phyloP scores from a whole-genome alignment of 2,329 filamentous ascomycete genomes.

The Claviceps digitariae region DNA sequence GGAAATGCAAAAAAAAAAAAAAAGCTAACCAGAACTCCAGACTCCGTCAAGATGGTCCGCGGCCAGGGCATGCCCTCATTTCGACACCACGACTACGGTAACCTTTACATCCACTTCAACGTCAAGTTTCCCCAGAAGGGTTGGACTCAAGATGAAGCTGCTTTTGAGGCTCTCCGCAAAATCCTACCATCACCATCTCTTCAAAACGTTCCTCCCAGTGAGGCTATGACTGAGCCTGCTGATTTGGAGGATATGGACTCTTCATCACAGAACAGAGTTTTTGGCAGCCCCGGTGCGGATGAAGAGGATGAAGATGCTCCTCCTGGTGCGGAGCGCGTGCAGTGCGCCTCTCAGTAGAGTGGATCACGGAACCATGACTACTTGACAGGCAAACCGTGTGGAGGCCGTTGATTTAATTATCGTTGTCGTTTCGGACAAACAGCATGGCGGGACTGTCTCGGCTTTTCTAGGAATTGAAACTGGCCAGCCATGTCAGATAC shows the following conservation, averaged over 20 bases:
- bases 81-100: constrained; percentile 88
- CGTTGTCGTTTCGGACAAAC: background rate
- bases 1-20: background rate
- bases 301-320: constrained; percentile 71
- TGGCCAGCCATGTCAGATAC: background rate
- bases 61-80: constrained; percentile 96
- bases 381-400: background rate
- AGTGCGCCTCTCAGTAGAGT: constrained; percentile 75
- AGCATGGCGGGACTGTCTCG: background rate
- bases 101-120: constrained; percentile 93
- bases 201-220: constrained; percentile 55
- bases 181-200: constrained; percentile 62
- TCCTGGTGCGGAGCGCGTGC: constrained; percentile 65
- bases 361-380: no score
- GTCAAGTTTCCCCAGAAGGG: constrained; percentile 89
- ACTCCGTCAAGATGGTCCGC: constrained; percentile 82
- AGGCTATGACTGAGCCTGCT: constrained; percentile 86
- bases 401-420: background rate
- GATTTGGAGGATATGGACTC: constrained; percentile 76
- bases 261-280: constrained; percentile 49
- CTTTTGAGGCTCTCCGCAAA: constrained; percentile 67
- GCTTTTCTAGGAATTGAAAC: background rate
- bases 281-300: constrained; percentile 47
- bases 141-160: constrained; percentile 51
- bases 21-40: constrained; percentile 30